Evolutionary conservation across 768 basidiomycete species (phyloP), one percentile per base, ranked within the genome.

Genomic region (Artomyces pyxidatus): DNA sequence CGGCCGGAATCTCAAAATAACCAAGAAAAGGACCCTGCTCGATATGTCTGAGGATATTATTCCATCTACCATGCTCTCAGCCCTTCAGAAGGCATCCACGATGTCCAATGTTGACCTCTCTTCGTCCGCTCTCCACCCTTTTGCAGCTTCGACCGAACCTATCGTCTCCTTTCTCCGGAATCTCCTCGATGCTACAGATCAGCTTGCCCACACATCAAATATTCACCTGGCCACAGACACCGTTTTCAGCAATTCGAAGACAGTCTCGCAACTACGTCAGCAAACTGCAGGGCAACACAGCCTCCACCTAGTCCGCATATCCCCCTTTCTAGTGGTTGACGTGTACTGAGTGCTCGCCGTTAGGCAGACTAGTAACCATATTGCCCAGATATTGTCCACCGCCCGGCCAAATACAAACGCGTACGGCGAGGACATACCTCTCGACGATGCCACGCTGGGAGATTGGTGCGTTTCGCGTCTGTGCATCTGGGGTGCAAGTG

Each of bases 301-400:
- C 1, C 47, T 53, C 14, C 51, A 55, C 43, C 43, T 55, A 43
- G 54, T 55, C 37, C 27, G 25, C 14, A 23, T n/a, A n/a, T n/a
- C 8, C 29, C 32, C 16, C 19, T 10, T 5, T 30, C 23, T 35
- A 14, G 21, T 25, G 26, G 35, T 21, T 11, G 16, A 37, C 39
- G 12, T 21, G 3, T 16, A 25, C 27, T 8, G 16, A n/a, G 2
- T 30, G 25, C 40, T 39, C 37, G 14, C 38, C 32, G 32, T n/a
- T 9, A n/a, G 22, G 21, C 23, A 55, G 54, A 54, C 47, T n/a
- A 52, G 54, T 23, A 53, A 42, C 32, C 51, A 53, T 23, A 47
- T 55, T 26, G 30, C 27, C 12, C 29, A 37, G 22, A 49, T 51
- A 10, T 48, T 55, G 14, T 9, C n/a, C 9, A 39, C 47, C 8